Conservation (phyloP, 495 filamentous ascomycete genomes). For the Hypoxylon subgilvum region DNA sequence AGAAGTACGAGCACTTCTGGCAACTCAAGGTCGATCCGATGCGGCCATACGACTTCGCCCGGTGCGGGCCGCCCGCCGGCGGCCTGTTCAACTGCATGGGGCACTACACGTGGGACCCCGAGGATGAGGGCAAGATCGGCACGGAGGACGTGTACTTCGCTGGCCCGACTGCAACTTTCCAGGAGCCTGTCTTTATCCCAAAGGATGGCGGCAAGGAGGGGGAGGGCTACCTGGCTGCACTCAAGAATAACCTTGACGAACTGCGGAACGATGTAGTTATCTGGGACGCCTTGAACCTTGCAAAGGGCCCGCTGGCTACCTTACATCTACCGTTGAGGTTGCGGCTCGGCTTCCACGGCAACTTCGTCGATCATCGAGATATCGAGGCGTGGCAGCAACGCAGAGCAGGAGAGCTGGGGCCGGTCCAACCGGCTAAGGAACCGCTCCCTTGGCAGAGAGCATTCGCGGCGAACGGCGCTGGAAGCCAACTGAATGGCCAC, state of each 20-base stretch:
- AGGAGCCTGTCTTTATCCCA: slow-evolving; percentile 65
- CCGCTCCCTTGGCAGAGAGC: slow-evolving; percentile 52
- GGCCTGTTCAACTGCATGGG: slow-evolving; percentile 56
- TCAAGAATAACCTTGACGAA: slow-evolving; percentile 61
- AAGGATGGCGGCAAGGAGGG: slow-evolving; percentile 53
- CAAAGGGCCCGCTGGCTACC: slow-evolving; percentile 52
- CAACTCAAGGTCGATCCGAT: slow-evolving; percentile 55
- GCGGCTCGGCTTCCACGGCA: slow-evolving; percentile 54
- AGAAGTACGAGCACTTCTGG: slow-evolving; percentile 62
- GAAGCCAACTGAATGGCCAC: slow-evolving; percentile 1
- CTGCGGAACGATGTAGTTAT: slow-evolving; percentile 59
- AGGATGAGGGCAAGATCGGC: slow-evolving; percentile 37
- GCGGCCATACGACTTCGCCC: slow-evolving; percentile 56
- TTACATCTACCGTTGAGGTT: slow-evolving; percentile 54
- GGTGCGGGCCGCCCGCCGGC: slow-evolving; percentile 55
- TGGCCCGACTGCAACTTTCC: slow-evolving; percentile 58
- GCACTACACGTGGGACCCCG: slow-evolving; percentile 48
- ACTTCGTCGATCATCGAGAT: slow-evolving; percentile 54
- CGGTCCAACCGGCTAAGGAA: slow-evolving; percentile 47
- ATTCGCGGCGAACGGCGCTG: slow-evolving; percentile 13
- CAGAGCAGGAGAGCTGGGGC: slow-evolving; percentile 49
- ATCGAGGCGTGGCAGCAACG: slow-evolving; percentile 51
- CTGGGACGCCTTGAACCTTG: slow-evolving; percentile 54
- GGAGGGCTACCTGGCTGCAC: slow-evolving; percentile 61
- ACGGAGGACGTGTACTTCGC: slow-evolving; percentile 53